Conservation (phyloP, 2,329 filamentous ascomycete genomes). For the Hirsutella rhossiliensis region DNA sequence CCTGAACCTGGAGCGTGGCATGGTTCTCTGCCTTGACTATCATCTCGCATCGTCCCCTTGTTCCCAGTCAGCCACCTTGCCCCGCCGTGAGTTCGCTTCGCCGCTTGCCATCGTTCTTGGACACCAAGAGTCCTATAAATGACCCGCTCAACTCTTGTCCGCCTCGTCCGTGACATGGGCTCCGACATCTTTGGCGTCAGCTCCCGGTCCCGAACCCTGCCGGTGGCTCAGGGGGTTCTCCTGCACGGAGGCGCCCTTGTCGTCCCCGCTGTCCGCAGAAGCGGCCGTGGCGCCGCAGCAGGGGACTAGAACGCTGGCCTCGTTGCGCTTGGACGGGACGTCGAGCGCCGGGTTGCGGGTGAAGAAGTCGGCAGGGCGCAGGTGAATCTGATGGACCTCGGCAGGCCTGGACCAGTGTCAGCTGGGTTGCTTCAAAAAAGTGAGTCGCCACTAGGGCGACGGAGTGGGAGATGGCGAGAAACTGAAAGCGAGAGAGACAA, state of each 20-base stretch:
- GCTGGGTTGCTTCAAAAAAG: not conserved
- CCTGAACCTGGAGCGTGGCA: not conserved
- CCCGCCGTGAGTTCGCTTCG: too few relatives aligned
- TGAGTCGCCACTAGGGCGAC: not conserved
- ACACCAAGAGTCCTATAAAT: not conserved
- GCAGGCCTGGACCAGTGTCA: conserved; percentile 24
- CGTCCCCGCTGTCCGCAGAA: not conserved
- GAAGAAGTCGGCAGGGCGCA: conserved; percentile 31
- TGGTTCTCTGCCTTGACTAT: not conserved
- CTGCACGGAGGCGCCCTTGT: conserved; percentile 13
- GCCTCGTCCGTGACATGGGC: not conserved
- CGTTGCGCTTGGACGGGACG: conserved; percentile 24
- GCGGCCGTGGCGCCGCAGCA: conserved; percentile 11
- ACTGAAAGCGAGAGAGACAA: not conserved
- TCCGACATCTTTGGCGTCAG: not conserved
- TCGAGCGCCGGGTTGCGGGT: conserved; percentile 33
- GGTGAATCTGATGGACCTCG: conserved; percentile 32
- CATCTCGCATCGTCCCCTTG: too few relatives aligned
- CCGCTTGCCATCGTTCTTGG: not conserved
- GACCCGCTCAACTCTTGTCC: not conserved
- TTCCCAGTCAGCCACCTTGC: too few relatives aligned
- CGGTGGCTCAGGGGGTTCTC: conserved; percentile 17
- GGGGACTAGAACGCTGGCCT: conserved; percentile 27
- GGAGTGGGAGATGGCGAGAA: too few relatives aligned
- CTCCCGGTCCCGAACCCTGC: conserved; percentile 12